Conservation (phyloP, 257 asterid species). For the Cruciata laevipes region DNA sequence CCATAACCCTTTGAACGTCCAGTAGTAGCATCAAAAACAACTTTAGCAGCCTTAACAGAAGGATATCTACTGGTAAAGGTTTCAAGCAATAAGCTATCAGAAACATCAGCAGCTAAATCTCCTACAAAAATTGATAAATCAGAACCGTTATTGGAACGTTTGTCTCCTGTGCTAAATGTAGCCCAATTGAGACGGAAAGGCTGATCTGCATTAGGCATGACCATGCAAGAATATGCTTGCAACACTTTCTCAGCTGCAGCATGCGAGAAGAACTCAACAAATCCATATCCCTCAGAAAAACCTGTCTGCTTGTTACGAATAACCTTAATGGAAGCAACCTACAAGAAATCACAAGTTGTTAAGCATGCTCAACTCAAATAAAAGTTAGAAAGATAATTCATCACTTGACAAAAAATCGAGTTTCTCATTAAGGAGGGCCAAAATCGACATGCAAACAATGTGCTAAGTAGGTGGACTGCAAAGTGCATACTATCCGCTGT, state of each 20-base stretch:
- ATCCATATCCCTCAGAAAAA: constrained; percentile 86
- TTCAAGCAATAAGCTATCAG: constrained; percentile 72
- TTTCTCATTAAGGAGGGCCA: background rate
- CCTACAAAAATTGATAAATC: constrained; percentile 91
- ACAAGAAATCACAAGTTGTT: constrained; percentile 16
- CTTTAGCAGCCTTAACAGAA: constrained; percentile 90
- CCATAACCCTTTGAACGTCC: constrained; percentile 96
- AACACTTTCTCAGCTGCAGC: constrained; percentile 83
- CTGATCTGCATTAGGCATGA: constrained; percentile 82
- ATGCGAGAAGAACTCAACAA: constrained; percentile 76
- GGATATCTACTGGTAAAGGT: constrained; percentile 63
- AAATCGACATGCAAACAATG: background rate
- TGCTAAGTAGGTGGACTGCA: background rate
- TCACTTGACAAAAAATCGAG: background rate
- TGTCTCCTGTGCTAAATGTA: constrained; percentile 89
- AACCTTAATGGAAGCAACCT: constrained; percentile 80
- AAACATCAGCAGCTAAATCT: constrained; percentile 91
- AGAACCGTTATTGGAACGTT: constrained; percentile 65
- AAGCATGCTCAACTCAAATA: background rate
- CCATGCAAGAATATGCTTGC: constrained; percentile 46
- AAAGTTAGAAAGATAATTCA: background rate
- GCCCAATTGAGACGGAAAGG: constrained; percentile 94
- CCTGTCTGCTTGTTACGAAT: constrained; percentile 91
- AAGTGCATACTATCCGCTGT: background rate
- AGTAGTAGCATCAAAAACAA: constrained; percentile 74